Conservation (phyloP, 805 yeast genomes). For the Ogataea paraovalis region DNA sequence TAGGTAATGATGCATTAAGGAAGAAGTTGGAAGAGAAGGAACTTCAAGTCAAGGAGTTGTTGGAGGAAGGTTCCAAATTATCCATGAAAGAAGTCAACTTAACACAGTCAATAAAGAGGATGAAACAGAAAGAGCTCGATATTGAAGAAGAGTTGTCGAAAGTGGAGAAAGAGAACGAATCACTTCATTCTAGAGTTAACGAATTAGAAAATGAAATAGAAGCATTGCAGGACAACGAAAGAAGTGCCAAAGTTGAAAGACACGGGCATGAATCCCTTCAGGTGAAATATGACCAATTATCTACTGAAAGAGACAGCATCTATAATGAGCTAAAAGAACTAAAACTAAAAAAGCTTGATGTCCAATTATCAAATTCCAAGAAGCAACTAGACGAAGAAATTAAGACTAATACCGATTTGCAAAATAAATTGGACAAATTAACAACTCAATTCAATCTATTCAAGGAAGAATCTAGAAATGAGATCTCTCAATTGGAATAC, state of each 20-base stretch:
- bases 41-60: slow-evolving; percentile 55
- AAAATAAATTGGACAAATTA: slow-evolving; percentile 19
- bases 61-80: slow-evolving; percentile 72
- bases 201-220: slow-evolving; percentile 29
- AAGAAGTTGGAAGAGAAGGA: slow-evolving; percentile 48
- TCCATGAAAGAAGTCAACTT: slow-evolving; percentile 68
- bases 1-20: slow-evolving; percentile 15
- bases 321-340: slow-evolving; percentile 30
- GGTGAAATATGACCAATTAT: slow-evolving; percentile 21
- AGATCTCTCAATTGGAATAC: slow-evolving; percentile 24
- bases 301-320: slow-evolving; percentile 21
- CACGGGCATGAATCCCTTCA: slow-evolving; percentile 23
- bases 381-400: slow-evolving; percentile 33
- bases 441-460: slow-evolving; percentile 17
- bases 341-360: slow-evolving; percentile 31
- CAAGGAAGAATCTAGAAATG: slow-evolving; percentile 23
- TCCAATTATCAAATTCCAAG: slow-evolving; percentile 31
- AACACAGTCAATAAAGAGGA: slow-evolving; percentile 59
- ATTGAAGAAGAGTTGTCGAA: slow-evolving; percentile 33
- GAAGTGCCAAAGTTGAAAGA: slow-evolving; percentile 30
- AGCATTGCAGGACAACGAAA: slow-evolving; percentile 16
- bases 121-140: slow-evolving; percentile 44
- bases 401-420: slow-evolving; percentile 20
- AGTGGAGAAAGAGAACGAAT: slow-evolving; percentile 25
- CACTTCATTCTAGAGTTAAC: slow-evolving; percentile 25